A percentile compares a stretch with the other conserved stretches of the same genome.
phyloP scores from a whole-genome alignment of 306 rosid genomes.

The barrel medic (Medicago truncatula) region MtrunA17r5.0-ANR NC_053048.1:50009501-50010000 shows the following conservation, averaged over 20 bases:
- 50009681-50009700: slow-evolving; percentile 61
- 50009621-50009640: neutral
- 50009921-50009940: slow-evolving; percentile 44
- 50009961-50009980: slow-evolving; percentile 47
- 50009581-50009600: neutral
- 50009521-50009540: slow-evolving; percentile 1
- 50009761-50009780: slow-evolving; percentile 68
- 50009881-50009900: slow-evolving; percentile 30
- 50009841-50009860: slow-evolving; percentile 49
- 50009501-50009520: neutral
- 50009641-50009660: neutral
- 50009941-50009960: slow-evolving; percentile 73
- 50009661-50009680: slow-evolving; percentile 27
- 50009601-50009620: neutral
- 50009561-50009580: slow-evolving; percentile 26
- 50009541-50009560: slow-evolving; percentile 9
- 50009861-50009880: slow-evolving; percentile 49
- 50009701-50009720: slow-evolving; percentile 44
- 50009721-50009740: slow-evolving; percentile 19
- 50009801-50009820: slow-evolving; percentile 62
- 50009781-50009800: slow-evolving; percentile 50
- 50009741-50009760: slow-evolving; percentile 57
- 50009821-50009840: slow-evolving; percentile 63
- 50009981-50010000: slow-evolving; percentile 48
- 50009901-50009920: slow-evolving; percentile 47